A percentile compares a stretch with the other conserved stretches of the same genome.
phyloP scores from a whole-genome alignment of 257 asterid genomes.

The Petunia axillaris region DNA sequence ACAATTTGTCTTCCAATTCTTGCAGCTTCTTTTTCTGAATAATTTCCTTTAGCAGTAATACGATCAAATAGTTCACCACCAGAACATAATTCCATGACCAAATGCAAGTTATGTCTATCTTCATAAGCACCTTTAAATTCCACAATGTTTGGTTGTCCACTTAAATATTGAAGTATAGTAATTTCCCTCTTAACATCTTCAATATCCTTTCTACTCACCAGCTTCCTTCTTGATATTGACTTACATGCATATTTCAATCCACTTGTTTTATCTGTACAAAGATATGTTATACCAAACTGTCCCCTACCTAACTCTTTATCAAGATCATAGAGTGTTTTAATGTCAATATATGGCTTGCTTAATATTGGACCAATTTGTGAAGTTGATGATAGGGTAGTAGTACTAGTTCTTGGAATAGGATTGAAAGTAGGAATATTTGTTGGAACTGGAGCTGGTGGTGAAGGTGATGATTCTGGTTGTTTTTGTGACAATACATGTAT shows the following conservation, averaged over 20 bases:
- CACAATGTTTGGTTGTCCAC: slow-evolving; percentile 52
- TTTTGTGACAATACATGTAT: slow-evolving; percentile 26
- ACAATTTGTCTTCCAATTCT: slow-evolving; percentile 49
- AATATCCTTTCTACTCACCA: slow-evolving; percentile 35
- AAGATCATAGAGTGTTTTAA: slow-evolving; percentile 38
- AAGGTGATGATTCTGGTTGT: slow-evolving; percentile 27
- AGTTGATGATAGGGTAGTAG: slow-evolving; percentile 19
- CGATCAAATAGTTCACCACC: slow-evolving; percentile 53
- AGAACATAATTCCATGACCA: slow-evolving; percentile 49
- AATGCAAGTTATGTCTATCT: slow-evolving; percentile 36
- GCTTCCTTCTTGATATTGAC: slow-evolving; percentile 42
- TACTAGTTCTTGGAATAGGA: not conserved
- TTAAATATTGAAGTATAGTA: slow-evolving; percentile 42
- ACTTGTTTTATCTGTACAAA: slow-evolving; percentile 39
- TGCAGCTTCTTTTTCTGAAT: slow-evolving; percentile 53
- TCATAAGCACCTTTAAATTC: slow-evolving; percentile 52
- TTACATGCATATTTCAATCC: slow-evolving; percentile 48
- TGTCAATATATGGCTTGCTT: slow-evolving; percentile 38
- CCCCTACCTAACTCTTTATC: slow-evolving; percentile 50
- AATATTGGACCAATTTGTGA: slow-evolving; percentile 33
- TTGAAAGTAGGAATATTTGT: not conserved
- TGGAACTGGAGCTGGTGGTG: not conserved
- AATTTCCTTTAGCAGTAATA: slow-evolving; percentile 45
- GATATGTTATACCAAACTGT: slow-evolving; percentile 49
- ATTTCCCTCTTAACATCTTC: slow-evolving; percentile 48